Conservation (phyloP, 164 flowering plant genomes). For the Echeveria elegans region DNA sequence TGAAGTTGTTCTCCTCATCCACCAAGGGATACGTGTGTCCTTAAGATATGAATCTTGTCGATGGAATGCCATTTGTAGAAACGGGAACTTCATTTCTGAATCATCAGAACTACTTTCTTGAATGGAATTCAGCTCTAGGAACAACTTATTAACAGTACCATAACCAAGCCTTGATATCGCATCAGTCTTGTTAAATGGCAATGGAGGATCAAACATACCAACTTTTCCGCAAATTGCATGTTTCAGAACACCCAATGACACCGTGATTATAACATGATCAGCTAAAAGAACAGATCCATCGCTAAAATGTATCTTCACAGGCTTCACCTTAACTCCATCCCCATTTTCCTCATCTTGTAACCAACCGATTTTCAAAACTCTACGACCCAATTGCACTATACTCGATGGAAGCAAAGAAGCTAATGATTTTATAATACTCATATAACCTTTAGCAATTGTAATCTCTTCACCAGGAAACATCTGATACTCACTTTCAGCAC, state of each 20-base stretch:
- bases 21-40: constrained; percentile 62
- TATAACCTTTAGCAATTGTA: constrained; percentile 85
- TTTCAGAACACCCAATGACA: constrained; percentile 86
- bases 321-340: constrained; percentile 17
- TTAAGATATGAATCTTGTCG: constrained; percentile 33
- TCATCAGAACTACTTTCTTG: constrained; percentile 10
- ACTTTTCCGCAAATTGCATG: constrained; percentile 35
- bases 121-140: constrained; percentile 37
- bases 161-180: constrained; percentile 79
- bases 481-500: constrained; percentile 77
- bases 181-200: constrained; percentile 56
- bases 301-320: constrained; percentile 64
- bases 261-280: constrained; percentile 86
- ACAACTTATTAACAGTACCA: constrained; percentile 89
- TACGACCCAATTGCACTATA: constrained; percentile 47
- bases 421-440: constrained; percentile 45
- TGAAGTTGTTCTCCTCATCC: constrained; percentile 82
- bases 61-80: constrained; percentile 61
- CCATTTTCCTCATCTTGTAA: constrained; percentile 25
- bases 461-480: constrained; percentile 86
- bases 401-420: constrained; percentile 73
- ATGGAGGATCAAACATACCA: constrained; percentile 66
- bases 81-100: constrained; percentile 32
- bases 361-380: constrained; percentile 70
- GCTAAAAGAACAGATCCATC: constrained; percentile 64